Evolutionary conservation across 805 yeast genomes (phyloP), one percentile per base, ranked within the genome.

Genomic region (Candida ficus): DNA sequence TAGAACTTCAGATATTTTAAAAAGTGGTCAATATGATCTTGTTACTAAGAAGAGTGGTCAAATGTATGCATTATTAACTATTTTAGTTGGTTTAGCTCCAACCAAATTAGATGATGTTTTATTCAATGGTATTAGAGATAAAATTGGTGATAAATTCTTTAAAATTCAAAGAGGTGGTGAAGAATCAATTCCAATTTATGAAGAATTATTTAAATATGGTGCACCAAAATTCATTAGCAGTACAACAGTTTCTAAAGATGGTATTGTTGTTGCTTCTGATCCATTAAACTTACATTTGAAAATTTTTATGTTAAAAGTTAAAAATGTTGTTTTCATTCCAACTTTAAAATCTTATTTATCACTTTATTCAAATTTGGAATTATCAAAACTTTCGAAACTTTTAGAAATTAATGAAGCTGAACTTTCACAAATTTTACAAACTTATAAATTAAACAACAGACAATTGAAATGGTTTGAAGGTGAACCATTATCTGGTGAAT

Each of bases 21-120:
- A 59, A 32, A 57, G 68, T 13, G 70, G 70, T 6, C 73, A 68
- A 50, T 71, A 66, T 48, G 76, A 72, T 51, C 52, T 63, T 31
- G 66, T 71, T 41, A 66, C 71, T 41, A 71, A 71, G 55, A 66
- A 68, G 48, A 61, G 71, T 13, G 77, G 70, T 42, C 77, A 71
- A 54, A 71, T 70, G 75, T 69, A 68, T 46, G 75, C 77, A 4
- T 58, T 71, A 32, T 54, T 71, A 41, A 71, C 75, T 22, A 63
- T 71, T 27, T 62, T 71, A 38, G 61, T 69, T 29, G 70, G 74
- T 17, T 57, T 72, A 29, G 62, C 66, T 37, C 76, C 77, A 38
- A 67, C 72, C 11, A 64, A 72, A 49, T 48, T 72, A 19, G 76
- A 71, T 46, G 76, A 71, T 39, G 57, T 57, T 29, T 56, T 71